Evolutionary conservation across 129 eudicot genomes (phyloP).

Genomic region (Rutidosis leptorrhynchoides): DNA sequence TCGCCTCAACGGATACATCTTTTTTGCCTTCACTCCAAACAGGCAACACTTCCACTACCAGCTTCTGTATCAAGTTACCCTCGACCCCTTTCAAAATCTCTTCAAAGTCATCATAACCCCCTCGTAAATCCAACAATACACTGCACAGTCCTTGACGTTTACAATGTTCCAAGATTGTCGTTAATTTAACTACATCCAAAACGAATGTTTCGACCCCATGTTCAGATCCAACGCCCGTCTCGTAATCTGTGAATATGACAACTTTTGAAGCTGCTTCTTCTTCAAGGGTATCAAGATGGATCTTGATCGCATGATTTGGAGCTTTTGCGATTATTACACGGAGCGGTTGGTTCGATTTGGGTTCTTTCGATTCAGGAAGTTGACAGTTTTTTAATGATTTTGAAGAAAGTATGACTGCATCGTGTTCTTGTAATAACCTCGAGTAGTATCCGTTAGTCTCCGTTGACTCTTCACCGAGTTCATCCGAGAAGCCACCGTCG

Average conservation of each 20-base stretch:
- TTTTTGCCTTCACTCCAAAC: conserved; percentile 41
- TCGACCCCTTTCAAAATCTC: conserved; percentile 70
- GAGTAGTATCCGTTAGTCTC: conserved; percentile 91
- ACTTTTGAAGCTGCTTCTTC: conserved; percentile 47
- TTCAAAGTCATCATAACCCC: conserved; percentile 48
- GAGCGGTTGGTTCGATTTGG: conserved; percentile 82
- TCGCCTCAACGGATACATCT: conserved; percentile 26
- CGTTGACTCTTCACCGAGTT: conserved; percentile 49
- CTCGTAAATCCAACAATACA: conserved; percentile 72
- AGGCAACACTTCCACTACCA: conserved; percentile 74
- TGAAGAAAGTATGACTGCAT: conserved; percentile 66
- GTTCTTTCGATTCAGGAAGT: conserved; percentile 58
- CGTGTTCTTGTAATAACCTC: conserved; percentile 66
- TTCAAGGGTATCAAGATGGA: conserved; percentile 19
- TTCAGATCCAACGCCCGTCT: conserved; percentile 29
- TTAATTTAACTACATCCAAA: conserved; percentile 46
- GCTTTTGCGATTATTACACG: conserved; percentile 49
- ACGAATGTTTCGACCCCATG: conserved; percentile 51
- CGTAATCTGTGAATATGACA: conserved; percentile 49
- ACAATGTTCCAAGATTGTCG: conserved; percentile 61
- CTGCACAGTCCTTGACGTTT: conserved; percentile 62
- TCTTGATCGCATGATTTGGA: conserved; percentile 33
- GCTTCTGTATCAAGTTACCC: conserved; percentile 59
- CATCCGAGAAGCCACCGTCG: conserved; percentile 51
- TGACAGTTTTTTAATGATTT: conserved; percentile 32